Conservation (phyloP, 495 filamentous ascomycete species). For the Trichoderma virens region DNA sequence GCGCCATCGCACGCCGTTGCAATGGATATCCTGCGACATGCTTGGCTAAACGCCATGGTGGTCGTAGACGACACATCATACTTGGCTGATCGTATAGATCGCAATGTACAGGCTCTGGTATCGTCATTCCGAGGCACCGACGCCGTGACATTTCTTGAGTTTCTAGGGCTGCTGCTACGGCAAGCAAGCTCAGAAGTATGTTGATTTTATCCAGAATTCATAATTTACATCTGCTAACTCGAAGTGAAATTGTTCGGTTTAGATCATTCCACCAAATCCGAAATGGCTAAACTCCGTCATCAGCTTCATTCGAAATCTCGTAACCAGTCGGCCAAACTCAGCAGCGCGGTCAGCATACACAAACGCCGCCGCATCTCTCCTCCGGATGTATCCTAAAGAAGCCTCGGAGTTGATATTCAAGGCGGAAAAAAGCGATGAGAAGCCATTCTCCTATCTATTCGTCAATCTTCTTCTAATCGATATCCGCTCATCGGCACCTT, state of each 20-base stretch:
- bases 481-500: constrained; percentile 52
- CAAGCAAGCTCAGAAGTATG: constrained; percentile 34
- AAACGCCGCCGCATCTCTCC: constrained; percentile 43
- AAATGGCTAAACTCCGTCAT: constrained; percentile 37
- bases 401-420: constrained; percentile 42
- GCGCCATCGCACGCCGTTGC: constrained; percentile 43
- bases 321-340: constrained; percentile 37
- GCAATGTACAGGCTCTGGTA: constrained; percentile 34
- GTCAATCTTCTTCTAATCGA: constrained; percentile 53
- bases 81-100: constrained; percentile 35
- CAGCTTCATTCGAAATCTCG: constrained; percentile 34
- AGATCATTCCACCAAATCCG: constrained; percentile 26
- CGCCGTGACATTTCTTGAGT: constrained; percentile 40
- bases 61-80: constrained; percentile 17
- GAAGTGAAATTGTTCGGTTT: no score
- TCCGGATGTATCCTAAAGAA: constrained; percentile 39
- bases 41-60: constrained; percentile 38
- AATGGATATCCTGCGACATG: constrained; percentile 42
- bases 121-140: constrained; percentile 43
- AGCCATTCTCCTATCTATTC: constrained; percentile 52
- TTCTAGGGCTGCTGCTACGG: constrained; percentile 36
- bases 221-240: no score
- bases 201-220: neutral
- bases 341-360: constrained; percentile 41
- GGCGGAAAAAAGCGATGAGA: constrained; percentile 23